A percentile compares a stretch with the other conserved stretches of the same genome.
phyloP scores from a whole-genome alignment of 345 rosid species.

The Noccaea bulbosa region DNA sequence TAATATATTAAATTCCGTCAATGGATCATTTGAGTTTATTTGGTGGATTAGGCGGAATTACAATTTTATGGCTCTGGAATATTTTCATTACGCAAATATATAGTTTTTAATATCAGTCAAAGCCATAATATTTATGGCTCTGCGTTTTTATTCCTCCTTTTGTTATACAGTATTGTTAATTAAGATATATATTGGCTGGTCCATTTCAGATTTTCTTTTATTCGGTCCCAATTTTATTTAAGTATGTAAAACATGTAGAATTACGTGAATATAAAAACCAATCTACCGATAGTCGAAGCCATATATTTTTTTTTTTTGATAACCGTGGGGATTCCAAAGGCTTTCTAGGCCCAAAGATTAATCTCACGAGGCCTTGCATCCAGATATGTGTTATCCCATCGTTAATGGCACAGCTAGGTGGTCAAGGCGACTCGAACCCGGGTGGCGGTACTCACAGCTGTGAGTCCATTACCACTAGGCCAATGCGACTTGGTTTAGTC shows the following conservation, averaged over 20 bases:
- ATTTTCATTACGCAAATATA: too few species aligned
- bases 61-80: not conserved
- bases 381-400: too few species aligned
- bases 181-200: conserved; percentile 19
- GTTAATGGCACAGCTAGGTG: too few species aligned
- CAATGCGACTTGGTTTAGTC: too few species aligned
- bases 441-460: too few species aligned
- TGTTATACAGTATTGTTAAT: not conserved
- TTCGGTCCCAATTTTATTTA: conserved; percentile 26
- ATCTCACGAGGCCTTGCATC: too few species aligned
- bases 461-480: too few species aligned
- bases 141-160: conserved; percentile 1
- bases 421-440: too few species aligned
- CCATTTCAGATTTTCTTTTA: conserved; percentile 36
- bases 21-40: not conserved
- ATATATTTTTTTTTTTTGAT: too few species aligned
- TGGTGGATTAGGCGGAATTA: not conserved
- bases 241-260: conserved; percentile 12
- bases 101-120: not conserved
- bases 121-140: not conserved
- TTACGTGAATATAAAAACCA: too few species aligned
- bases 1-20: not conserved
- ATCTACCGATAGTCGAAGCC: not conserved
- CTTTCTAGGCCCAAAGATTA: too few species aligned
- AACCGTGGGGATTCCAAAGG: too few species aligned